Conservation (phyloP, 2,329 filamentous ascomycete species). For the Aspergillus texensis region DNA sequence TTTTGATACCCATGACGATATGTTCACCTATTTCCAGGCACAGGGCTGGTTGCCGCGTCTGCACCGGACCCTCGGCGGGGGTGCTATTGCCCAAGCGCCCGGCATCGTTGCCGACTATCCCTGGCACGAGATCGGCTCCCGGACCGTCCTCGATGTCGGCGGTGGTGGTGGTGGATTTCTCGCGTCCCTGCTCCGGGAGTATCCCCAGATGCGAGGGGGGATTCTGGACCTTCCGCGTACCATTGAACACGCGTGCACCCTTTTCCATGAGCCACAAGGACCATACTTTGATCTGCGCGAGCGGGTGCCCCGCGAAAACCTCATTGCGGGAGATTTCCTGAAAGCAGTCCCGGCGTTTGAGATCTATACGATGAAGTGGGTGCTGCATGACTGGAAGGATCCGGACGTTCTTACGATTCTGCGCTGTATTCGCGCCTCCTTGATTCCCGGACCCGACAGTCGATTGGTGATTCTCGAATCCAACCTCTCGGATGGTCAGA, state of each 20-base stretch:
- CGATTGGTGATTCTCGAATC: constrained; percentile 11
- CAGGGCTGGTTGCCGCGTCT: constrained; percentile 35
- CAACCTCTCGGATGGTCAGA: constrained; percentile 29
- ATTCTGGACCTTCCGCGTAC: constrained; percentile 41
- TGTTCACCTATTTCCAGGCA: constrained; percentile 46
- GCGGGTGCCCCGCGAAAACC: constrained; percentile 28
- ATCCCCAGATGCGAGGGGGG: constrained; percentile 34
- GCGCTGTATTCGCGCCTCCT: constrained; percentile 32
- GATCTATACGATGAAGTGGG: constrained; percentile 45
- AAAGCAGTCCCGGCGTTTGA: constrained; percentile 33
- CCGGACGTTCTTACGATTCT: constrained; percentile 34
- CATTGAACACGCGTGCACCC: constrained; percentile 32
- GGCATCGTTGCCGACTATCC: constrained; percentile 37
- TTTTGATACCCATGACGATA: constrained; percentile 44
- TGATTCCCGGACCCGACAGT: constrained; percentile 17
- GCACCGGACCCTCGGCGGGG: constrained; percentile 42
- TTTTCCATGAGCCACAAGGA: constrained; percentile 32
- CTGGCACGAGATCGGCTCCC: constrained; percentile 40
- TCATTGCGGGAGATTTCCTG: constrained; percentile 46
- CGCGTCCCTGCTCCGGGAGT: constrained; percentile 34
- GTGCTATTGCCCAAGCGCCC: constrained; percentile 41
- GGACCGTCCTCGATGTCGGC: constrained; percentile 43
- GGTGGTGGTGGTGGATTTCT: constrained; percentile 46
- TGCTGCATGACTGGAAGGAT: constrained; percentile 48
- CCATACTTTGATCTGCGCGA: constrained; percentile 36